Base-by-base conservation (phyloP, 2,329 filamentous ascomycete species). In the Hymenoscyphus fructigenus region DNA sequence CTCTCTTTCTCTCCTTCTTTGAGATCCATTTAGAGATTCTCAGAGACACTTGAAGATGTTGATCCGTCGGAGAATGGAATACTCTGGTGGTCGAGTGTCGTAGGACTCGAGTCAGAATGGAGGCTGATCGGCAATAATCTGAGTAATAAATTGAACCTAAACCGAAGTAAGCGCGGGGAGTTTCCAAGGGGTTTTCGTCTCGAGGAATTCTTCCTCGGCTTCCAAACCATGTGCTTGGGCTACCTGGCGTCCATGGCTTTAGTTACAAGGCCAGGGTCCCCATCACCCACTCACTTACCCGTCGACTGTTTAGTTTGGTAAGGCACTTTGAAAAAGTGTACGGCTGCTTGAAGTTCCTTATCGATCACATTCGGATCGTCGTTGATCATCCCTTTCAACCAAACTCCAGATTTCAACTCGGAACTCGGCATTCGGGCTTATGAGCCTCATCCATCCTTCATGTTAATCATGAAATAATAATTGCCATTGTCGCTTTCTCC, bases 351-450 rank as follows among this genome's bases (percentile, higher is more conserved):
- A 20, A 50, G 44, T 20, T 50, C 44, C 23, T 50, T 50, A 20
- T 50, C n/a, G 10, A 50, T 14, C 47, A 53, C 20, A 53, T 53
- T 53, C 47, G 9, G 44, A 50, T 50, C 44, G 44, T 50, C 6
- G 14, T 17, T 44, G 38, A 44, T 44, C 6, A 29, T 5, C 9
- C 12, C 12, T 10, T 53, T 53, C 20, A 53, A 26, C 23, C 47
- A 53, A 53, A 53, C 47, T 53, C 47, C 20, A 53, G 47, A 53
- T 53, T 53, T 26, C 47, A 23, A 53, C 23, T 53, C 47, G 47
- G 47, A 53, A 53, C 47, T 53, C 47, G 47, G 47, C 47, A 14
- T 5, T 53, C 47, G 20, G 44, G 20, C 34, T 14, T 38, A 15
- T 50, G 20, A 50, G 44, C n/a, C 44, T 50, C 44, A 23, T 50